A percentile compares a stretch with the other conserved stretches of the same genome.
These are phyloP conservation scores for Ilex asprella DNA, from an alignment of 257 asterid genomes.

Conservation along the genomic window DNA sequence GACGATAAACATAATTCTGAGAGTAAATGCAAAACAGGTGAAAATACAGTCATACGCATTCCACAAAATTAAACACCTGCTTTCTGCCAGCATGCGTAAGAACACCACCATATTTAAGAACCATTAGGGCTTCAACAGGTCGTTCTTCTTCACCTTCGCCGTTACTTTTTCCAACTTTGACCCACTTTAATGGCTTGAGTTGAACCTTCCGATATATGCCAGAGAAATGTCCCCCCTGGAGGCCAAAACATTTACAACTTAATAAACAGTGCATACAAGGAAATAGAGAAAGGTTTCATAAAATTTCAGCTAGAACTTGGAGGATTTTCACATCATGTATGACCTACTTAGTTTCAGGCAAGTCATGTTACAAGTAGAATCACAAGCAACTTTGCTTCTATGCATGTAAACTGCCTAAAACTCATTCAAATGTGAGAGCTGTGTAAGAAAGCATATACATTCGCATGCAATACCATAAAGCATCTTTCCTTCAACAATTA, in stretches of 20 bases:
- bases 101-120: slow-evolving; percentile 98
- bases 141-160: slow-evolving; percentile 93
- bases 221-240: slow-evolving; percentile 98
- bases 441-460: too few relatives aligned
- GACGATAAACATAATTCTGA: too few relatives aligned
- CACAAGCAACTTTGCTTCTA: too few relatives aligned
- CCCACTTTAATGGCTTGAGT: slow-evolving; percentile 91
- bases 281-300: too few relatives aligned
- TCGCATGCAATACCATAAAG: too few relatives aligned
- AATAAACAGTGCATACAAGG: not conserved
- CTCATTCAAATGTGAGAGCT: too few relatives aligned
- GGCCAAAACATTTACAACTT: slow-evolving; percentile 10
- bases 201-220: slow-evolving; percentile 97
- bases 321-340: not conserved
- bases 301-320: too few relatives aligned
- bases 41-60: too few relatives aligned
- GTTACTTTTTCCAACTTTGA: slow-evolving; percentile 55
- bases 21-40: too few relatives aligned
- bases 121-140: slow-evolving; percentile 94
- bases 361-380: not conserved
- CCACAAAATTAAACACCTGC: slow-evolving; percentile 42
- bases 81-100: slow-evolving; percentile 98
- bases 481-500: too few relatives aligned
- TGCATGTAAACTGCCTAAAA: too few relatives aligned
- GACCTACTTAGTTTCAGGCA: not conserved